Percentiles rank a stretch among this genome's conserved stretches.
Evolutionary conservation across 2,329 filamentous ascomycete species (phyloP).

Genomic region (Cladosporium velox): DNA sequence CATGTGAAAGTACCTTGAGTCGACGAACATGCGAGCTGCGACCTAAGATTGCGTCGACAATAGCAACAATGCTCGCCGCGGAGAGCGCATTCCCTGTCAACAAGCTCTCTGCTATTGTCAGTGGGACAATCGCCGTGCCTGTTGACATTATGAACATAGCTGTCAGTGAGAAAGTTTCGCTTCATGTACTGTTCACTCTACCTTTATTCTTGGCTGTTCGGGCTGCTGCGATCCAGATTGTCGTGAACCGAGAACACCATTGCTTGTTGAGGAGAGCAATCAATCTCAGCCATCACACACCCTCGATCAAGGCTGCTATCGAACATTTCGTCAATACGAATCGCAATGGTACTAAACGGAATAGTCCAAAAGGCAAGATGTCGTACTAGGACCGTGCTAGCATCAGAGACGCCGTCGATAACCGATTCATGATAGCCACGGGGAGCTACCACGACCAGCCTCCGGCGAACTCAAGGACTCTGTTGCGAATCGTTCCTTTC

Average conservation of each 20-base stretch:
- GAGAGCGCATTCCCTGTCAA: background rate
- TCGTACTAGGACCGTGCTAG: background rate
- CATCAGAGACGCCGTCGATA: no score
- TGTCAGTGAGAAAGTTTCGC: background rate
- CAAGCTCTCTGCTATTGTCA: background rate
- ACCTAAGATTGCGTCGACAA: background rate
- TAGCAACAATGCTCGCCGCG: background rate
- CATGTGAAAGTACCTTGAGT: background rate
- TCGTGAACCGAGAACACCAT: background rate
- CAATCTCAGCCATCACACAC: background rate
- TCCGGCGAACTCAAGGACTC: background rate
- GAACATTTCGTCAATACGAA: background rate
- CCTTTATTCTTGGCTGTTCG: background rate
- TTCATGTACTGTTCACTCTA: background rate
- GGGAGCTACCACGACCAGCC: no score
- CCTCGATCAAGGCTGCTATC: background rate
- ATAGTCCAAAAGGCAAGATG: background rate
- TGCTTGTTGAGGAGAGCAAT: background rate
- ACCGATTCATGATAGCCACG: no score
- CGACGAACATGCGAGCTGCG: background rate
- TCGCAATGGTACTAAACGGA: background rate
- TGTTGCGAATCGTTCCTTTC: background rate
- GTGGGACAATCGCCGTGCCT: background rate
- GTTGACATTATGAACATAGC: background rate
- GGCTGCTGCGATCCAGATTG: background rate